Conservation (phyloP, 225 moss, liverwort and hornwort genomes). For the Polytrichum commune region DNA sequence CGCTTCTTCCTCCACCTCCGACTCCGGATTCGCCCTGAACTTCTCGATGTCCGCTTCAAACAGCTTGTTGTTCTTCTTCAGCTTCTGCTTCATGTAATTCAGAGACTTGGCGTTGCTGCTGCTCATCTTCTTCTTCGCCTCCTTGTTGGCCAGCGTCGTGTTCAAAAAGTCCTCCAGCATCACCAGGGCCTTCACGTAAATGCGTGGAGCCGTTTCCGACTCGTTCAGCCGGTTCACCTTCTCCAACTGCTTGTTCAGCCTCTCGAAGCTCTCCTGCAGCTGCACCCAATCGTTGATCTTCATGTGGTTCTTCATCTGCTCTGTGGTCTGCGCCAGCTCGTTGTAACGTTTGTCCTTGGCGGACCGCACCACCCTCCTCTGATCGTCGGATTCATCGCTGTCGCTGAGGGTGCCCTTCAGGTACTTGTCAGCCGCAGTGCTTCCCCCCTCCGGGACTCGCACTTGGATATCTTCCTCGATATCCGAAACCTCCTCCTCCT, state of each 20-base stretch:
- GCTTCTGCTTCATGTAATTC: conserved; percentile 98
- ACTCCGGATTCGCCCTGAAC: conserved; percentile 73
- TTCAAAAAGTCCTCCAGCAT: conserved; percentile 89
- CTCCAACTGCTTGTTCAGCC: conserved; percentile 94
- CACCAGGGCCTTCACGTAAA: conserved; percentile 87
- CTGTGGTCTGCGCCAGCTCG: conserved; percentile 85
- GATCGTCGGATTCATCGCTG: conserved; percentile 82
- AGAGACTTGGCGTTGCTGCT: conserved; percentile 90
- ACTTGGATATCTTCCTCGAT: conserved; percentile 1
- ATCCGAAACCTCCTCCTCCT: conserved; percentile 25
- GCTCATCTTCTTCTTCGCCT: conserved; percentile 98
- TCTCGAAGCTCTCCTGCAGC: conserved; percentile 91
- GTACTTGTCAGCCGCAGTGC: conserved; percentile 30
- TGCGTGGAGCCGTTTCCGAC: conserved; percentile 68
- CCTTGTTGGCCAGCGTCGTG: conserved; percentile 74
- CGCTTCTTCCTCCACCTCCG: conserved; percentile 56
- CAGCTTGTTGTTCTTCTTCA: conserved; percentile 93
- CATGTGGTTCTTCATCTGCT: conserved; percentile 90
- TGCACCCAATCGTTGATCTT: conserved; percentile 99
- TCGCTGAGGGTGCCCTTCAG: conserved; percentile 47
- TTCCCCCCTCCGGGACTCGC: conserved; percentile 10
- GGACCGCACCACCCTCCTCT: conserved; percentile 75
- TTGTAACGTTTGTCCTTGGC: conserved; percentile 89
- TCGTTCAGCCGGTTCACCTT: conserved; percentile 91
- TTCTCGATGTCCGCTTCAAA: conserved; percentile 88